Evolutionary conservation across 1,284 basidiomycete species (phyloP).

Genomic region (Acaromyces ingoldii): DNA sequence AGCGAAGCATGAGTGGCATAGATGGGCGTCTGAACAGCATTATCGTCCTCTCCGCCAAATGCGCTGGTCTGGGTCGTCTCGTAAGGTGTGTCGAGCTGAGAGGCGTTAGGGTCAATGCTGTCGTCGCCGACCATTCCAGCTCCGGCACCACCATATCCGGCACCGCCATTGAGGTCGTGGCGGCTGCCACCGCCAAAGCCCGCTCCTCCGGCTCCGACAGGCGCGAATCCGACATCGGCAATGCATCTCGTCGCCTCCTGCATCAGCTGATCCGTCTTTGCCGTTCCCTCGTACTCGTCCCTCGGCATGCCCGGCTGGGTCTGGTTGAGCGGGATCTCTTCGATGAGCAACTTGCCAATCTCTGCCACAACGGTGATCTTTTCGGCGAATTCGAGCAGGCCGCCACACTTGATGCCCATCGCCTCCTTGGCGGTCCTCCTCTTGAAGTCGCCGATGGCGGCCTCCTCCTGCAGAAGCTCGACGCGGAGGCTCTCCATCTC

Average conservation of each 20-base stretch:
- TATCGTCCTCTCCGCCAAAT: too few species aligned
- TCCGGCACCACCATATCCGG: too few species aligned
- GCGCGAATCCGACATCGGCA: conserved; percentile 35
- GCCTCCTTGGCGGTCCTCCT: conserved; percentile 65
- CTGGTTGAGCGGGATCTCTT: conserved; percentile 74
- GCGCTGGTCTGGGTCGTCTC: too few species aligned
- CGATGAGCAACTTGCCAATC: conserved; percentile 70
- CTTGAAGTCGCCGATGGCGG: conserved; percentile 78
- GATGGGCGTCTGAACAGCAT: conserved; percentile 12
- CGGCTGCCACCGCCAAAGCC: too few species aligned
- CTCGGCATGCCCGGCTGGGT: conserved; percentile 77
- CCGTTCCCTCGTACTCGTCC: conserved; percentile 60
- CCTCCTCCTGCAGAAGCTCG: conserved; percentile 78
- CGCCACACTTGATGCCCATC: conserved; percentile 82
- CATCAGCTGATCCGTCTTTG: conserved; percentile 36
- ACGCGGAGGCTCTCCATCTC: conserved; percentile 72
- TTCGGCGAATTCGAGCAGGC: conserved; percentile 76
- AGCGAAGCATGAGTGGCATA: conserved; percentile 11
- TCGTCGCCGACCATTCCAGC: too few species aligned
- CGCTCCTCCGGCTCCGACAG: too few species aligned
- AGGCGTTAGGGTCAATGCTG: too few species aligned
- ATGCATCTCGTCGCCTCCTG: conserved; percentile 34
- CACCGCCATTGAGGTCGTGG: too few species aligned
- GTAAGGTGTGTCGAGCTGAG: too few species aligned
- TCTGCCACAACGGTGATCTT: conserved; percentile 76